Evolutionary conservation across 2,329 filamentous ascomycete genomes (phyloP).

Genomic region (Hymenoscyphus albidus): DNA sequence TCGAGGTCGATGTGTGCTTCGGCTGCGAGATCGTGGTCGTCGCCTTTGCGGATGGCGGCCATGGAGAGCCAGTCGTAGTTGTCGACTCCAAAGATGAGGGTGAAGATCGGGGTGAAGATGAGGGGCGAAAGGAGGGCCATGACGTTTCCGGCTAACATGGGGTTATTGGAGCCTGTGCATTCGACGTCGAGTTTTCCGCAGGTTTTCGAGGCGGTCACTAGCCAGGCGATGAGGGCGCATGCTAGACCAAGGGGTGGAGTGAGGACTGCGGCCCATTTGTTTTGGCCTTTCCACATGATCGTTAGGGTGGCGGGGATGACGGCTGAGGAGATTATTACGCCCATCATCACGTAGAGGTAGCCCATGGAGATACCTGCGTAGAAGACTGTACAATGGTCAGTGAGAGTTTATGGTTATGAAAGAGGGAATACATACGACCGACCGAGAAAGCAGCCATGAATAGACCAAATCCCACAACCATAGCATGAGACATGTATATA

Average conservation of each 20-base stretch:
- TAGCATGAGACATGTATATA: constrained; percentile 74
- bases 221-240: constrained; percentile 70
- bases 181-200: constrained; percentile 66
- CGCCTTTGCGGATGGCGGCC: constrained; percentile 71
- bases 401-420: background rate
- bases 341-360: constrained; percentile 87
- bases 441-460: constrained; percentile 76
- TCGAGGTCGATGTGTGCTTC: constrained; percentile 64
- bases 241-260: constrained; percentile 66
- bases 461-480: constrained; percentile 70
- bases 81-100: constrained; percentile 57
- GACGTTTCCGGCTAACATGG: constrained; percentile 86
- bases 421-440: constrained; percentile 42
- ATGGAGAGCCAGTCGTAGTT: constrained; percentile 87
- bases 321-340: constrained; percentile 80
- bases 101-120: constrained; percentile 72
- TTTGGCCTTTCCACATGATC: constrained; percentile 76
- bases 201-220: constrained; percentile 68
- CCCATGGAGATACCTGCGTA: constrained; percentile 74
- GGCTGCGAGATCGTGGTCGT: constrained; percentile 69
- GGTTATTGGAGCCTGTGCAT: constrained; percentile 79
- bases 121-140: constrained; percentile 74
- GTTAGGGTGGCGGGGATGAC: constrained; percentile 80
- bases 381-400: constrained; percentile 31
- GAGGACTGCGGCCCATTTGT: constrained; percentile 67